Evolutionary conservation across 257 asterid genomes (phyloP).

Genomic region (Nicotiana benthamiana): DNA sequence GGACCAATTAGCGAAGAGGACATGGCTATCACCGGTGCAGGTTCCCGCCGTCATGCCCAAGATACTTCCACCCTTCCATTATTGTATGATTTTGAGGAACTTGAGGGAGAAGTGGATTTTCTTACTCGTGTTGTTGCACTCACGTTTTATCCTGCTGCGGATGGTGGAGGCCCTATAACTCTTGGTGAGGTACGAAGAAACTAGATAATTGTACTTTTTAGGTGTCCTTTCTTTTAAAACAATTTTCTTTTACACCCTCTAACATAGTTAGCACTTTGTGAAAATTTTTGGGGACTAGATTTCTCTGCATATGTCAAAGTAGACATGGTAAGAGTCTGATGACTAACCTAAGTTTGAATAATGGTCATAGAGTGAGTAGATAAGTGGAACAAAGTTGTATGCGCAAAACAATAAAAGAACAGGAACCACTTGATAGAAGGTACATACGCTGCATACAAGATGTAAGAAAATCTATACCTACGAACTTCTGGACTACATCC

Average conservation of each 20-base stretch:
- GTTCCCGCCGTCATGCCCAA: constrained; percentile 77
- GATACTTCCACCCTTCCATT: constrained; percentile 60
- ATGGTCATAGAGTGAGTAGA: not conserved
- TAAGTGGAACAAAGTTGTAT: not conserved
- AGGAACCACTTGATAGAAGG: not conserved
- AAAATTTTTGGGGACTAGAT: no score
- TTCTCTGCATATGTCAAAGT: no score
- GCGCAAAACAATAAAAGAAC: not conserved
- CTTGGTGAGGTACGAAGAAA: constrained; percentile 78
- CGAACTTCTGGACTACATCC: not conserved
- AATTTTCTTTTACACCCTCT: constrained; percentile 2
- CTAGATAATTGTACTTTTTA: constrained; percentile 5
- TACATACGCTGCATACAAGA: not conserved
- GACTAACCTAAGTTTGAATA: not conserved
- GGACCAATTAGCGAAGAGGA: constrained; percentile 81
- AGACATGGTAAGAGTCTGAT: not conserved
- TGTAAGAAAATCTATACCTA: not conserved
- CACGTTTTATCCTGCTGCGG: constrained; percentile 79
- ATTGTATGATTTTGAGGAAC: constrained; percentile 91
- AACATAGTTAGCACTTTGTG: not conserved
- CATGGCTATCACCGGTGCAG: constrained; percentile 93
- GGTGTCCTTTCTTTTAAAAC: not conserved
- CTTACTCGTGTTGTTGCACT: constrained; percentile 87
- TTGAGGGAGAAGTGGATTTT: constrained; percentile 91
- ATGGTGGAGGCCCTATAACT: constrained; percentile 84